Base-by-base conservation (phyloP, 192 early-diverging fungal species). In the Obelidium mucronatum region DNA sequence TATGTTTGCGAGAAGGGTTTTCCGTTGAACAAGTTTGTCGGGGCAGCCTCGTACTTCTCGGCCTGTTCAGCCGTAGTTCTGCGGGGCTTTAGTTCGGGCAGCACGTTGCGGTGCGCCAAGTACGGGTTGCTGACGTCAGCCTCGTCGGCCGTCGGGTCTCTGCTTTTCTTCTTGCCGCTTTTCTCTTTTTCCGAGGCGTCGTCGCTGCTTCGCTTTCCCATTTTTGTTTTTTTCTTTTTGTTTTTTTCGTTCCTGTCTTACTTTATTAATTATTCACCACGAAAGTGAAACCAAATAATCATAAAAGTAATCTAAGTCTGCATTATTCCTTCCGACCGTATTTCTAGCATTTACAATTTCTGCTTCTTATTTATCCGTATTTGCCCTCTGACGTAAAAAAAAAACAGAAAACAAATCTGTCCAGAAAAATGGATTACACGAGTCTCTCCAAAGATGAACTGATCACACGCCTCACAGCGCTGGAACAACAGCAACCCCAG, bases 11-110 rank as follows among this genome's bases (percentile, higher is more conserved):
- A 89, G 83, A 91, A 98, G 22, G 88, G 80, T 55, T 88, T 87
- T 17, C 90, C 91, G 0, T 90, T 98, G 77, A 94, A 95, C 19
- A 90, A 92, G 85, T 95, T 99, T 30, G 44, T 81, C 19, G 35
- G 37, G 40, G 87, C 92, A 51, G 93, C 83, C 77, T 98, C 97
- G 24, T 88, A 79, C 19, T 83, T 84, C 78, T 93, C 93, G 34
- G 94, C 96, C 77, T 97, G 91, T 51, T 80, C 90, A 8, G 92
- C 91, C 1, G 95, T 99, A n/a, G 95, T 96, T 64, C 91, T 81
- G 17, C 92, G 88, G 5, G 94, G 88, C 0, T 89, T 78, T 37
- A 95, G 80, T 8, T 28, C 59, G 24, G 74, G 74, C 6, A 48
- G 64, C 36, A 15, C 13, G 31, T 54, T 58, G 44, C 62, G 67